phyloP scores from a whole-genome alignment of 768 basidiomycete genomes.

The Suillus hirtellus region DNA sequence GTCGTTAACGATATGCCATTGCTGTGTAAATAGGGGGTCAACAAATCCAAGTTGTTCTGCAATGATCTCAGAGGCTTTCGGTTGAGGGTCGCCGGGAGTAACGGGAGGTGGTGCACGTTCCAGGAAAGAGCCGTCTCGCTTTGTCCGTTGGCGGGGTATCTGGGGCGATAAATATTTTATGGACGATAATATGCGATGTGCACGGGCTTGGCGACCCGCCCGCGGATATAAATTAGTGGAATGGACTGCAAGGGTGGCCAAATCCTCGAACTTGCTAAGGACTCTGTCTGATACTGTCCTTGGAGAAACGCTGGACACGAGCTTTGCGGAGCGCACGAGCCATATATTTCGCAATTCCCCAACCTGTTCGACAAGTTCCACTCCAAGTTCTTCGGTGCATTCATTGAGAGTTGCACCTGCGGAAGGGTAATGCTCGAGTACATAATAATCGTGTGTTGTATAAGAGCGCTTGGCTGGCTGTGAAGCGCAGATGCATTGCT shows the following conservation, averaged over 20 bases:
- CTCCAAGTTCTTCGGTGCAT: constrained; percentile 59
- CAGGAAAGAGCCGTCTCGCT: constrained; percentile 42
- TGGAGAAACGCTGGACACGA: constrained; percentile 24
- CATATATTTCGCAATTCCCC: constrained; percentile 84
- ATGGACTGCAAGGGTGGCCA: constrained; percentile 33
- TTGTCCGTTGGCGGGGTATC: constrained; percentile 62
- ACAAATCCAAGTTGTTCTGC: constrained; percentile 64
- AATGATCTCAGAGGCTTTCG: constrained; percentile 43
- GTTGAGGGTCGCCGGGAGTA: constrained; percentile 33
- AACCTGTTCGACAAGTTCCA: constrained; percentile 85
- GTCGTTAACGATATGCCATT: constrained; percentile 96
- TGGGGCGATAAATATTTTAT: constrained; percentile 65
- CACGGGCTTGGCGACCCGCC: constrained; percentile 35
- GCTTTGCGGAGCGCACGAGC: constrained; percentile 68
- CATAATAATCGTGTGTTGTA: constrained; percentile 79
- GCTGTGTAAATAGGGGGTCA: constrained; percentile 81
- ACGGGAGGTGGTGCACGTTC: constrained; percentile 59
- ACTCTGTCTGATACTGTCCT: constrained; percentile 46
- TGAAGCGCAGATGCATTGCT: constrained; percentile 31
- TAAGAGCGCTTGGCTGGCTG: constrained; percentile 55
- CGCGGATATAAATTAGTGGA: constrained; percentile 9
- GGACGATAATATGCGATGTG: constrained; percentile 51
- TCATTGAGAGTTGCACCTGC: constrained; percentile 58
- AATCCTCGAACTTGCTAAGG: constrained; percentile 45
- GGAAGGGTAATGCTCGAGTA: constrained; percentile 62